Percentiles rank a stretch among this genome's conserved stretches.
Evolutionary conservation across 2,329 filamentous ascomycete genomes (phyloP).

Genomic region (Plectosphaerella cucumerina): DNA sequence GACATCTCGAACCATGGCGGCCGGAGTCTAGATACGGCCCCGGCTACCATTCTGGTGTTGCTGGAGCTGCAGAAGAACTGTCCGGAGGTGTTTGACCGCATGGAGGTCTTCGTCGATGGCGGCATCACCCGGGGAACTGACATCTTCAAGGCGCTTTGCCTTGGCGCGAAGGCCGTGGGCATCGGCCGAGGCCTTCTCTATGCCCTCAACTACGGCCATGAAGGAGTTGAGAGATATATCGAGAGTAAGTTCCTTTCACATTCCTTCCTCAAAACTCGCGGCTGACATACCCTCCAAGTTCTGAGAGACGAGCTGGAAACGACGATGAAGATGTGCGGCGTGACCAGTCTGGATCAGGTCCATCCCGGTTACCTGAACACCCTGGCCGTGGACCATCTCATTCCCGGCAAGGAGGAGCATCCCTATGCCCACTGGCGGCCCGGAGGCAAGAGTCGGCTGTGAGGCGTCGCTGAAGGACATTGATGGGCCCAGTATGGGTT

Average conservation of each 20-base stretch:
- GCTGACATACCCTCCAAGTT: conserved; percentile 25
- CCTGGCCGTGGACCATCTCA: conserved; percentile 40
- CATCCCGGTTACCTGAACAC: conserved; percentile 59
- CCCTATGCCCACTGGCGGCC: conserved; percentile 38
- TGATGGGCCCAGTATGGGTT: too few species aligned
- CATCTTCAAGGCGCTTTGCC: conserved; percentile 61
- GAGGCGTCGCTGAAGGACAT: not conserved
- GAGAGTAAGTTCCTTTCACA: conserved; percentile 36
- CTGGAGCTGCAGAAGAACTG: conserved; percentile 60
- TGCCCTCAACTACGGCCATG: conserved; percentile 55
- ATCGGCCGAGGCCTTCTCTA: conserved; percentile 59
- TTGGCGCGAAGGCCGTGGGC: conserved; percentile 61
- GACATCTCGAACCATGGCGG: conserved; percentile 70
- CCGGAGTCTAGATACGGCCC: conserved; percentile 44
- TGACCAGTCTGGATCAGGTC: conserved; percentile 56
- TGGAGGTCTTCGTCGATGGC: conserved; percentile 63
- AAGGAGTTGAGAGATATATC: conserved; percentile 49
- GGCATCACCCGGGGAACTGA: conserved; percentile 63
- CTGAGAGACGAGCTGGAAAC: conserved; percentile 59
- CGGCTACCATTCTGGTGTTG: conserved; percentile 53
- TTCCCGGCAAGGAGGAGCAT: conserved; percentile 36
- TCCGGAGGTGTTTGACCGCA: conserved; percentile 53
- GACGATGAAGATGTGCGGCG: conserved; percentile 62
- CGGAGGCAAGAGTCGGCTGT: conserved; percentile 20
- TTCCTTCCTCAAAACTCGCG: not conserved